These are phyloP conservation scores for Solanum dulcamara DNA, from an alignment of 257 asterid genomes.

Conservation along the genomic window DNA sequence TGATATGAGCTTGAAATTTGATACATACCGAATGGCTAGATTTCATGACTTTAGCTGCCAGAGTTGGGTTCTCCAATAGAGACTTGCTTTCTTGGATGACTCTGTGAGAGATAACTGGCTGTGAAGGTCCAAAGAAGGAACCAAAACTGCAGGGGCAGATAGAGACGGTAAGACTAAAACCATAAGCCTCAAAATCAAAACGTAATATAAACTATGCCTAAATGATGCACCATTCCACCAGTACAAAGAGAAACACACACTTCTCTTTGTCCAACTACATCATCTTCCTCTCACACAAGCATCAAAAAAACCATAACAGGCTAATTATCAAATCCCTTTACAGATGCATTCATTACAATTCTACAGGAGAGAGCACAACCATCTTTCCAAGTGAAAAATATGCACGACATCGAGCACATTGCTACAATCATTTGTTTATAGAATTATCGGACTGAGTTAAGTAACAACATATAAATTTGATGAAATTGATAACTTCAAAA, in stretches of 20 bases:
- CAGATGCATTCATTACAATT: neutral
- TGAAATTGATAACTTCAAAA: neutral
- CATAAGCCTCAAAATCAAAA: neutral
- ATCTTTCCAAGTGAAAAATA: neutral
- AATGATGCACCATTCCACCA: neutral
- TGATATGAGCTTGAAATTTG: neutral
- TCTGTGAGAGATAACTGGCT: slow-evolving; percentile 85
- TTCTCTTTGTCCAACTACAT: neutral
- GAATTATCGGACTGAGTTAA: neutral
- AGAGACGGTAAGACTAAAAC: neutral
- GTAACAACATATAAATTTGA: neutral
- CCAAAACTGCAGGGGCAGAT: slow-evolving; percentile 52
- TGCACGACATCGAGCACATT: neutral
- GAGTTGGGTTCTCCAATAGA: slow-evolving; percentile 67
- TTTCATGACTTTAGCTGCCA: slow-evolving; percentile 51
- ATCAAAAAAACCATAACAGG: neutral
- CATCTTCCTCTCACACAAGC: neutral
- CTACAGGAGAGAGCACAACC: neutral
- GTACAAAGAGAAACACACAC: neutral
- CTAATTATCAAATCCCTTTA: neutral
- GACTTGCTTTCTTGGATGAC: slow-evolving; percentile 97
- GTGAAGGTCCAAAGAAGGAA: slow-evolving; percentile 94
- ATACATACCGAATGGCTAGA: slow-evolving; percentile 31
- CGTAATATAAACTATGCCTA: neutral
- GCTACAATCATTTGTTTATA: neutral